phyloP scores from a whole-genome alignment of 768 basidiomycete genomes.

The Lactarius sp. region DNA sequence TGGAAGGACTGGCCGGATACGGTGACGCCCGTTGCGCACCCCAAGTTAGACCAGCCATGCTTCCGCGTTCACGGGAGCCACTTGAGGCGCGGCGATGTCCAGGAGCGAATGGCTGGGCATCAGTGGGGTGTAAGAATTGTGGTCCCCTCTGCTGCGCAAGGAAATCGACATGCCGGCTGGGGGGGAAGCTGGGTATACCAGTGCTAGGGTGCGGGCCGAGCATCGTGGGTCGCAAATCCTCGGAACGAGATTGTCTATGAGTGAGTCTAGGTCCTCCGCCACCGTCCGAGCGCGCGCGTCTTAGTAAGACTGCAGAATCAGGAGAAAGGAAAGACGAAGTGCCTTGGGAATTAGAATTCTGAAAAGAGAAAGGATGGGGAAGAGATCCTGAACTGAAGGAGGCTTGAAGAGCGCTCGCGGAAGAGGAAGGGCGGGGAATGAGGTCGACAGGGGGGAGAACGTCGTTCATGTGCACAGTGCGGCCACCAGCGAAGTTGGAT shows the following conservation, averaged over 20 bases:
- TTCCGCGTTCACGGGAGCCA: conserved; percentile 35
- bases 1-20: conserved; percentile 22
- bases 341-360: conserved; percentile 18
- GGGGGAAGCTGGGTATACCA: conserved; percentile 23
- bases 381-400: conserved; percentile 18
- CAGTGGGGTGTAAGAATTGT: conserved; percentile 42
- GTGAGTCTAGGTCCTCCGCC: conserved; percentile 29
- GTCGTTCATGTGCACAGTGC: conserved; percentile 21
- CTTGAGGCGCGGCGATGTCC: conserved; percentile 42
- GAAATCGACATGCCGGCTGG: conserved; percentile 41
- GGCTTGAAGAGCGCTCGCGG: conserved; percentile 22
- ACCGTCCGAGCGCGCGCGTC: conserved; percentile 48
- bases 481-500: neutral
- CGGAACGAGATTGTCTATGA: conserved; percentile 52
- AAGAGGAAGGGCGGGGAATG: conserved; percentile 20
- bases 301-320: conserved; percentile 35
- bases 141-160: conserved; percentile 28
- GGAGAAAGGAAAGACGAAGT: conserved; percentile 32
- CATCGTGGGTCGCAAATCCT: conserved; percentile 46
- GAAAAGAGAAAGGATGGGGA: conserved; percentile 21
- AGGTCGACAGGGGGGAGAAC: conserved; percentile 18
- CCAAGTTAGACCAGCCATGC: conserved; percentile 21
- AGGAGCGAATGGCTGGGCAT: conserved; percentile 35
- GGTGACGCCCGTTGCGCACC: conserved; percentile 23
- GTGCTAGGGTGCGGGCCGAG: conserved; percentile 31